phyloP scores from a whole-genome alignment of 2,329 filamentous ascomycete genomes.

The Exophiala oligosperma region DNA sequence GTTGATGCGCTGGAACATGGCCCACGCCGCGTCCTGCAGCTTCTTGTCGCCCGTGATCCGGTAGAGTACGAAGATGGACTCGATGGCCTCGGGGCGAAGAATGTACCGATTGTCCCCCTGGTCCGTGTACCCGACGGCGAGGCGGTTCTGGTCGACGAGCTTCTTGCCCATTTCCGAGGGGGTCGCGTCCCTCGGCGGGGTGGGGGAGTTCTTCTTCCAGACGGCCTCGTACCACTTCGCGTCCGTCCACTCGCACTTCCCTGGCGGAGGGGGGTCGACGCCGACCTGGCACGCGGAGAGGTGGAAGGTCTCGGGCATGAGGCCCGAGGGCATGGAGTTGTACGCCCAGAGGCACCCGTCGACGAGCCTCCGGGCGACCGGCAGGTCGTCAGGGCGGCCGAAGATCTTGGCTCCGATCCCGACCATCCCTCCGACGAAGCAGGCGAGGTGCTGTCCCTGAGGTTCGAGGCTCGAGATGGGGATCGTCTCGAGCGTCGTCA shows the following conservation, averaged over 20 bases:
- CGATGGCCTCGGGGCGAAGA: constrained; percentile 62
- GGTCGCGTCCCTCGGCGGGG: constrained; percentile 8
- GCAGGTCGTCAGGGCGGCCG: constrained; percentile 53
- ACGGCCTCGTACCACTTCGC: constrained; percentile 35
- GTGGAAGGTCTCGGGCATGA: constrained; percentile 62
- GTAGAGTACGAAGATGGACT: constrained; percentile 62
- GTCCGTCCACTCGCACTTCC: constrained; percentile 43
- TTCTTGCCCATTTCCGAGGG: constrained; percentile 35
- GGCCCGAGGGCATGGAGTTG: constrained; percentile 55
- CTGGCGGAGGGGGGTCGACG: constrained; percentile 37
- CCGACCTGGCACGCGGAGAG: constrained; percentile 44
- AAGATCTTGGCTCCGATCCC: constrained; percentile 66
- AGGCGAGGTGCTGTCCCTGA: constrained; percentile 62
- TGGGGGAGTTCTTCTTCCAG: constrained; percentile 23
- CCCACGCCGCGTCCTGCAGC: constrained; percentile 49
- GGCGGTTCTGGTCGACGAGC: constrained; percentile 37
- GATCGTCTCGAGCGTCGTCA: constrained; percentile 31
- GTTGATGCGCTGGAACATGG: constrained; percentile 51
- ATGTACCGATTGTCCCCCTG: constrained; percentile 62
- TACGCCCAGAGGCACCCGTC: constrained; percentile 67
- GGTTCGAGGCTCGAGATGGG: constrained; percentile 30
- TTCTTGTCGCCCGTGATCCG: constrained; percentile 57
- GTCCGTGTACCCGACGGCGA: constrained; percentile 58
- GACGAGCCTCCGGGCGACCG: constrained; percentile 58
- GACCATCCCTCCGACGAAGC: constrained; percentile 71